These are phyloP conservation scores for Backusella westeae DNA, from an alignment of 192 early-diverging fungal genomes.

Conservation along the genomic window DNA sequence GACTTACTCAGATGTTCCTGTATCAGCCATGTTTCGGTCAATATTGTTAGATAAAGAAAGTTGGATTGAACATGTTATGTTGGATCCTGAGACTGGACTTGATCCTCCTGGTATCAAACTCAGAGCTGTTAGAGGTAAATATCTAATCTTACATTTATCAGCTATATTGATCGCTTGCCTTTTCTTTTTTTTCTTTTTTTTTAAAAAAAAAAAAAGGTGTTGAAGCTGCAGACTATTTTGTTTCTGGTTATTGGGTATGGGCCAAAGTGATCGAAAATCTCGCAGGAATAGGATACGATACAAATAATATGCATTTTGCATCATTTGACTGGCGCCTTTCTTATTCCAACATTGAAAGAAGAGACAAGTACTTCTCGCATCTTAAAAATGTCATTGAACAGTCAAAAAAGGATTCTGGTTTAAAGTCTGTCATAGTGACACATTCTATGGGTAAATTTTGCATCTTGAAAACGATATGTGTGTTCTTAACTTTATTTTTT, in stretches of 20 bases:
- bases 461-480: not conserved
- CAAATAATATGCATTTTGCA: conserved; percentile 83
- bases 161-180: not conserved
- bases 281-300: conserved; percentile 82
- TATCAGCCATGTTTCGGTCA: conserved; percentile 75
- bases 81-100: conserved; percentile 78
- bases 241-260: conserved; percentile 91
- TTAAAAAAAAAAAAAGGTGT: conserved; percentile 46
- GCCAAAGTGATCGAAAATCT: conserved; percentile 80
- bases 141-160: not conserved
- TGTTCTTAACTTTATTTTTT: not conserved
- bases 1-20: not conserved
- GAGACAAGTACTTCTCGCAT: conserved; percentile 80
- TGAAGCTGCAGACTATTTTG: conserved; percentile 88
- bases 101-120: conserved; percentile 83
- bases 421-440: conserved; percentile 55
- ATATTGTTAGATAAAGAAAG: conserved; percentile 84
- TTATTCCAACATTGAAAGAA: conserved; percentile 70
- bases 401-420: conserved; percentile 41
- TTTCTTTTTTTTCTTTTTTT: not conserved
- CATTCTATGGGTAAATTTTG: conserved; percentile 63
- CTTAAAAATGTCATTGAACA: conserved; percentile 75
- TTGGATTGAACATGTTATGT: conserved; percentile 81
- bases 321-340: conserved; percentile 92
- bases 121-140: conserved; percentile 68